phyloP scores from a whole-genome alignment of 192 early-diverging fungal genomes.

The Backusella psychrophila region DNA sequence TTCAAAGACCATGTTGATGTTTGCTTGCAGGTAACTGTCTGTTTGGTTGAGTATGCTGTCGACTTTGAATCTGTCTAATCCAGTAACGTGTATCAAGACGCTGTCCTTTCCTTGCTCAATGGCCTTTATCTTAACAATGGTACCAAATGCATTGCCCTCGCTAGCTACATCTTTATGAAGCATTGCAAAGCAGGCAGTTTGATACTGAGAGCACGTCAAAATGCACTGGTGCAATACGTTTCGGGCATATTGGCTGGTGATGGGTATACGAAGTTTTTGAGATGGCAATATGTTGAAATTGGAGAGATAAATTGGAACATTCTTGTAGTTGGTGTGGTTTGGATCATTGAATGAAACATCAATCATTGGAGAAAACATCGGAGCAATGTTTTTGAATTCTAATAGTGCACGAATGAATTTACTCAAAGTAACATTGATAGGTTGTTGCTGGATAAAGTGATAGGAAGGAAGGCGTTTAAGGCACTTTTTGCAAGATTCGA shows the following conservation, averaged over 20 bases:
- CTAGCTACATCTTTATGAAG: background rate
- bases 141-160: background rate
- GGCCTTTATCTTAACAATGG: conserved; percentile 8
- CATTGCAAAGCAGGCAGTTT: background rate
- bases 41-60: background rate
- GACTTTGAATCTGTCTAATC: conserved; percentile 14
- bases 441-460: background rate
- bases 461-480: background rate
- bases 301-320: background rate
- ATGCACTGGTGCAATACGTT: background rate
- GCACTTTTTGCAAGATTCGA: conserved; percentile 7
- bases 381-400: background rate
- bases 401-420: background rate
- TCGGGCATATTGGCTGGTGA: background rate
- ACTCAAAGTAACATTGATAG: background rate
- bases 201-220: background rate
- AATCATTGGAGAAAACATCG: background rate
- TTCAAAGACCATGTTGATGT: background rate
- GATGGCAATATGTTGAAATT: background rate
- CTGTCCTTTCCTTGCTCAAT: conserved; percentile 1
- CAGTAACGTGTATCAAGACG: background rate
- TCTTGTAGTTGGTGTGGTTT: background rate
- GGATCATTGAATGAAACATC: background rate
- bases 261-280: conserved; percentile 10
- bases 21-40: background rate